Evolutionary conservation across 140 eudicot species (phyloP).

Genomic region (Anethum foeniculum): DNA sequence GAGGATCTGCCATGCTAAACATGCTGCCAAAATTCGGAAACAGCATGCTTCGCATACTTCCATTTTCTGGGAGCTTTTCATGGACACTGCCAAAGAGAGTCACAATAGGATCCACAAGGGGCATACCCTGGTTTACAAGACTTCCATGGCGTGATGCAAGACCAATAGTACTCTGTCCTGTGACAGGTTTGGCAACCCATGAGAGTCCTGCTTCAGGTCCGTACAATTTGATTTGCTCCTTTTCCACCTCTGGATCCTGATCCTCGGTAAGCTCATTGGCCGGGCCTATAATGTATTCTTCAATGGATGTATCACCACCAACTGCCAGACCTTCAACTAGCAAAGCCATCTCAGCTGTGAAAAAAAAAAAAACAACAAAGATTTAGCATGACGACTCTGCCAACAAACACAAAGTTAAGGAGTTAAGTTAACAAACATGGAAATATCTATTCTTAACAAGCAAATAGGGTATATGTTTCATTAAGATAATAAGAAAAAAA

Average conservation of each 20-base stretch:
- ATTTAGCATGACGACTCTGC: neutral
- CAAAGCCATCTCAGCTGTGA: conserved; percentile 61
- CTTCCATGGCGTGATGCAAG: conserved; percentile 48
- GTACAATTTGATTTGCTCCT: conserved; percentile 38
- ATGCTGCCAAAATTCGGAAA: conserved; percentile 52
- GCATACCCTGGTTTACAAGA: conserved; percentile 15
- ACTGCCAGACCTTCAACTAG: conserved; percentile 70
- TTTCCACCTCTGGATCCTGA: conserved; percentile 40
- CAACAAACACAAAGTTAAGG: neutral
- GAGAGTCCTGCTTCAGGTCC: conserved; percentile 42
- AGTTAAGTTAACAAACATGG: neutral
- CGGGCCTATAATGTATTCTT: conserved; percentile 56
- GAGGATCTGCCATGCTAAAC: conserved; percentile 38
- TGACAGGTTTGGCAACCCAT: conserved; percentile 48
- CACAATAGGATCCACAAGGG: conserved; percentile 50
- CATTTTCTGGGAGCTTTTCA: conserved; percentile 45
- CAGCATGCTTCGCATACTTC: conserved; percentile 45
- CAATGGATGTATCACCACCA: conserved; percentile 49
- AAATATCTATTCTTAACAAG: neutral
- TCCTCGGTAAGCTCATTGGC: conserved; percentile 34
- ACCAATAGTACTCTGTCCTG: conserved; percentile 35
- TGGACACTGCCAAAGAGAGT: conserved; percentile 57
- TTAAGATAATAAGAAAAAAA: neutral
- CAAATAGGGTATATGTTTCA: neutral
- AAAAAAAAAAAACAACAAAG: conserved; percentile 6